Base-by-base conservation (phyloP, 2,329 filamentous ascomycete species). In the Exutisphaerella laricina region DNA sequence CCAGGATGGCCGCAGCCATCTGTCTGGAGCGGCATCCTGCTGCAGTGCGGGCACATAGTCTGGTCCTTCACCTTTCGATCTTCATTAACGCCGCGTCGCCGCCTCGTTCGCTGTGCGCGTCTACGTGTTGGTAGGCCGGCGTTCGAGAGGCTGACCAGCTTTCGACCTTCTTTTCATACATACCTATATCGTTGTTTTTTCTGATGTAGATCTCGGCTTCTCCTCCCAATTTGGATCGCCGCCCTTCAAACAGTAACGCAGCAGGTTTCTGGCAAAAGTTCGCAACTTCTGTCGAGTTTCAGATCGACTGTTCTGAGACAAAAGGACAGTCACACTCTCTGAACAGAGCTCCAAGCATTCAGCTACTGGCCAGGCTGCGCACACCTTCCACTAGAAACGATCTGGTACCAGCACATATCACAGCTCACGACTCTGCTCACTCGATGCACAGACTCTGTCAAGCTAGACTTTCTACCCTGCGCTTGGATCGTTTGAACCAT, bases 81-180 rank as follows among this genome's bases (percentile, higher is more conserved):
- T 33, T 35, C 20, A 35, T 35, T 35, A 35, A 26, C 33, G 20
- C 20, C 8, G 21, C 20, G 23, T 21, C 14, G 13, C 10, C 31
- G 16, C 31, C 31, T 34, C 9, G 33, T n/a, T 35, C 33, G 18
- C 33, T 20, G 23, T 21, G 33, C 33, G 33, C 33, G 33, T 16
- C 20, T 35, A 5, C 16, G 14, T n/a, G n/a, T n/a, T n/a, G n/a
- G n/a, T n/a, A n/a, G n/a, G n/a, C n/a, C n/a, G n/a, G n/a, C n/a
- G n/a, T n/a, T n/a, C n/a, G n/a, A n/a, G n/a, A n/a, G n/a, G n/a
- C n/a, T n/a, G n/a, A n/a, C n/a, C n/a, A n/a, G n/a, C n/a, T n/a
- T n/a, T n/a, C n/a, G n/a, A n/a, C n/a, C 14, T 33, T n/a, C 5
- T 17, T 12, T 23, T 14, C 8, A 5, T 35, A 9, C 8, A 18